Percentiles rank a stretch among this genome's conserved stretches.
These are phyloP conservation scores for Gnomoniopsis sp. DNA, from an alignment of 2,329 filamentous ascomycete species.

Conservation along the genomic window DNA sequence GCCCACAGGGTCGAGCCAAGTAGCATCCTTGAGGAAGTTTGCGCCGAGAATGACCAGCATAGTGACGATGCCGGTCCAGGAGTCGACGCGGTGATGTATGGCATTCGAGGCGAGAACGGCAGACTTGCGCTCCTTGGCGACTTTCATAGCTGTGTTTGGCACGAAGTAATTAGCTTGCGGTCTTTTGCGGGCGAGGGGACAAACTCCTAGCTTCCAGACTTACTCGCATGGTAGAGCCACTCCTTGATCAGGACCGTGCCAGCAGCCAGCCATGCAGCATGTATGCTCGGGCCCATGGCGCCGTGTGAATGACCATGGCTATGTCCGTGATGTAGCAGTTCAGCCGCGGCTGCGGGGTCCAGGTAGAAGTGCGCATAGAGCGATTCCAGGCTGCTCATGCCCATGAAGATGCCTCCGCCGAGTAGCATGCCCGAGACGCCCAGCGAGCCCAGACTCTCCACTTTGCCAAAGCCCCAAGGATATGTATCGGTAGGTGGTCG, in stretches of 20 bases:
- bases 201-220: constrained; percentile 35
- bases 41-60: constrained; percentile 85
- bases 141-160: constrained; percentile 73
- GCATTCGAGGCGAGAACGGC: constrained; percentile 95
- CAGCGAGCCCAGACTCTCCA: constrained; percentile 92
- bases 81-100: constrained; percentile 94
- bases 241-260: constrained; percentile 92
- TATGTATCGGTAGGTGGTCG: constrained; percentile 80
- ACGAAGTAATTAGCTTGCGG: constrained; percentile 16
- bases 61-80: constrained; percentile 90
- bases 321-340: constrained; percentile 54
- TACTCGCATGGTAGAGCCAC: constrained; percentile 95
- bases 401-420: constrained; percentile 88
- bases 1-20: constrained; percentile 92
- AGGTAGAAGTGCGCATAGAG: constrained; percentile 72
- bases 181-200: not conserved
- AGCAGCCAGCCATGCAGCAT: constrained; percentile 90
- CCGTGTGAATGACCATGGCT: constrained; percentile 64
- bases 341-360: constrained; percentile 54
- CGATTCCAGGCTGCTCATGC: constrained; percentile 68
- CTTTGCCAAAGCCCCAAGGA: constrained; percentile 90
- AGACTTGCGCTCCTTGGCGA: constrained; percentile 89
- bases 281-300: constrained; percentile 73
- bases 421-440: constrained; percentile 91
- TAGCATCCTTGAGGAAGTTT: constrained; percentile 78